phyloP scores from a whole-genome alignment of 768 basidiomycete genomes.

The Lentinula edodes region DNA sequence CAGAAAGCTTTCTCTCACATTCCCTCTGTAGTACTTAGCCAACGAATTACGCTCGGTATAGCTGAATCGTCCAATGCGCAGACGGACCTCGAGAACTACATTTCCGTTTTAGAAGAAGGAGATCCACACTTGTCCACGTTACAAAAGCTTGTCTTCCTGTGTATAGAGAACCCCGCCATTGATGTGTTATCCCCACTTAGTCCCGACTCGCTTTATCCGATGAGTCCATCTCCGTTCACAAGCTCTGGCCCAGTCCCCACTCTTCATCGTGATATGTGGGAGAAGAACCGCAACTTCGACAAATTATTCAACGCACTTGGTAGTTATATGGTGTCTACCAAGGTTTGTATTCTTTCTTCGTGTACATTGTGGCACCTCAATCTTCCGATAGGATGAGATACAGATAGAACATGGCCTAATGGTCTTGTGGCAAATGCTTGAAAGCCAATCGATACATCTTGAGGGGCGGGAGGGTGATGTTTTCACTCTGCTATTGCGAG shows the following conservation, averaged over 20 bases:
- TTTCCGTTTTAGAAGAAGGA: constrained; percentile 48
- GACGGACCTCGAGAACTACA: constrained; percentile 49
- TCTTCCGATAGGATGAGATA: constrained; percentile 45
- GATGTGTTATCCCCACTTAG: constrained; percentile 52
- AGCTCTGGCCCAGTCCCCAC: constrained; percentile 35
- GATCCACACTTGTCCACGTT: constrained; percentile 48
- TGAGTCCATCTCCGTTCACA: constrained; percentile 54
- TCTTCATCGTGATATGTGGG: constrained; percentile 62
- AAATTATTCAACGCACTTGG: constrained; percentile 62
- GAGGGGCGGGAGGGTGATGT: constrained; percentile 79
- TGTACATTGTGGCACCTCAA: constrained; percentile 8
- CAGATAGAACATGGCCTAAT: constrained; percentile 76
- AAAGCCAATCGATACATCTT: constrained; percentile 63
- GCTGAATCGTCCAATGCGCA: constrained; percentile 29
- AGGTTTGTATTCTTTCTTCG: constrained; percentile 38
- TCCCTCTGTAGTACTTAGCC: constrained; percentile 37
- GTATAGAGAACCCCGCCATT: constrained; percentile 50
- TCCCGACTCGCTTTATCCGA: constrained; percentile 43
- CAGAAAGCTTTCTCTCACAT: constrained; percentile 9
- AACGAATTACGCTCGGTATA: constrained; percentile 39
- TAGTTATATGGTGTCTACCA: constrained; percentile 53
- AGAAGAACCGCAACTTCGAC: constrained; percentile 64
- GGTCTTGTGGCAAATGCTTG: constrained; percentile 78
- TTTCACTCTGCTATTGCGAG: constrained; percentile 61
- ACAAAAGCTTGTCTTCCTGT: constrained; percentile 62